A percentile compares a stretch with the other conserved stretches of the same genome.
Conservation (phyloP, 208 protist species). For the Leishmania martiniquensis region DNA sequence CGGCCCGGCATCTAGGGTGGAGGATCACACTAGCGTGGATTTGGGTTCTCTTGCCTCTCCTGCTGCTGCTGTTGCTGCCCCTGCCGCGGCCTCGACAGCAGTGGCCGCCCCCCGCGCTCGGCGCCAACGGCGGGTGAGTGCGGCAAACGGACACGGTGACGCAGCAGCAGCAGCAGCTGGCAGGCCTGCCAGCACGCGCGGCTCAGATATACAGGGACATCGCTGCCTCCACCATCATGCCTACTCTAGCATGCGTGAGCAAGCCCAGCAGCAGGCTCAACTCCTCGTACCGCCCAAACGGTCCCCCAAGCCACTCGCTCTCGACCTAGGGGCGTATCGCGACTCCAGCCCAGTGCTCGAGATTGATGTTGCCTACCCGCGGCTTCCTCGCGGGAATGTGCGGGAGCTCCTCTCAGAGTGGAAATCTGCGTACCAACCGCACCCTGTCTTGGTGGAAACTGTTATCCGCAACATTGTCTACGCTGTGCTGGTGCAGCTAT, state of each 20-base stretch:
- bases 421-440: slow-evolving; percentile 27
- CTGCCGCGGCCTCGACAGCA: background rate
- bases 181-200: background rate
- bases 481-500: slow-evolving; percentile 56
- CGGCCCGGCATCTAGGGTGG: background rate
- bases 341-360: slow-evolving; percentile 36
- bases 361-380: slow-evolving; percentile 52
- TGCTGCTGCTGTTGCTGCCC: background rate
- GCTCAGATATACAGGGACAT: background rate
- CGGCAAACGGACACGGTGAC: background rate
- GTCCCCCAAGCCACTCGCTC: slow-evolving; percentile 13
- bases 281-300: background rate
- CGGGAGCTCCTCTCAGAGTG: slow-evolving; percentile 49
- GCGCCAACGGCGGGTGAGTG: background rate
- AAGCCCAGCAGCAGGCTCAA: slow-evolving; percentile 1
- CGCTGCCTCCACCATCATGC: background rate
- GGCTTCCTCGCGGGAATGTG: slow-evolving; percentile 57
- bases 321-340: slow-evolving; percentile 22
- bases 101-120: background rate
- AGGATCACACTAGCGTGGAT: background rate
- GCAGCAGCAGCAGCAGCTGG: background rate
- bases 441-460: slow-evolving; percentile 52
- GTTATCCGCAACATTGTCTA: slow-evolving; percentile 72
- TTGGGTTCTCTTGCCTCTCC: background rate
- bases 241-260: background rate